Evolutionary conservation across 73 alveolate species (phyloP), one percentile per base, ranked within the genome.

Genomic region (Durusdinium trenchii): DNA sequence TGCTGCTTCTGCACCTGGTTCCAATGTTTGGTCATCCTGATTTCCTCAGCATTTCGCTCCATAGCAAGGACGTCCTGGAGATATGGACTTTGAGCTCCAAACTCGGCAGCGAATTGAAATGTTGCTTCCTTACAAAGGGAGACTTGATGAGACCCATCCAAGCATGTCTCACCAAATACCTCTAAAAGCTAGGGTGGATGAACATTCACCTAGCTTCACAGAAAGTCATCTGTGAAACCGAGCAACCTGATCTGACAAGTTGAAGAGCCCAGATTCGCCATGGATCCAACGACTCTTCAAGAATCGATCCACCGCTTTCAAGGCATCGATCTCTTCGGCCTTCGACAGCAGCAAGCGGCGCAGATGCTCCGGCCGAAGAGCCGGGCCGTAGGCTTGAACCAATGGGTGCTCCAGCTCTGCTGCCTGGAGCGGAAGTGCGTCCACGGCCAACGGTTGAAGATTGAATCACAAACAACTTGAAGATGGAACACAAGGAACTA

Each of bases 1-100:
- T 86, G 95, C 84, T 86, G 95, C 60, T 57, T 20, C 62, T 60
- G 95, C 46, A 86, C 95, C 62, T 86, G 95, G 30, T 86, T 20
- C 95, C 95, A 86, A 42, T 86, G 95, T n/a, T 14, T 42, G 0
- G 18, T 20, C 28, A 86, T 60, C 84, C 95, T 52, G 60, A 23
- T 48, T 43, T 40, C 84, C 45, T 86, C 95, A 7, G 95, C 95
- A 14, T 57, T 64, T 5, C 95, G 81, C 83, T 86, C 95, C 60
- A 30, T n/a, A 6, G 10, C 38, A 28, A 54, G 78, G 23, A 42
- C 35, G 64, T 57, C 83, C 45, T 57, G 95, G 57, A 38, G 84
- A 0, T 38, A 35, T 10, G 46, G 38, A 42, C 54, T 10, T 3
- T 45, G 45, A 42, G 95, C 82, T 16, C 67, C 54, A n/a, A 86